Evolutionary conservation across 2,329 filamentous ascomycete species (phyloP), one percentile per base, ranked within the genome.

Genomic region (Ophiostoma populinum): DNA sequence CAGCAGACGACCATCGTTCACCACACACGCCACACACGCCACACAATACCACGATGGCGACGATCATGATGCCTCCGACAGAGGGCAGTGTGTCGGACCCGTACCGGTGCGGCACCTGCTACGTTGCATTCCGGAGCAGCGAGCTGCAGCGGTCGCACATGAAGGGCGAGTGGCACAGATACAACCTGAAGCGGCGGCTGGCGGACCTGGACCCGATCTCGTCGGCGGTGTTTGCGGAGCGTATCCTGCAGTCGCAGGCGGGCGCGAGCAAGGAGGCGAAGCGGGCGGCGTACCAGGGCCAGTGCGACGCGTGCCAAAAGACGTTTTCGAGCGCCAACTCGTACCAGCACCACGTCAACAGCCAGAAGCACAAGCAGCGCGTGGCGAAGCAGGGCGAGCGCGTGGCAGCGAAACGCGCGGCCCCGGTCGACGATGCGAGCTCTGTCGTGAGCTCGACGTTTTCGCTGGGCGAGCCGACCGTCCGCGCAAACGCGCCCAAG

Each of bases 121-220:
- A 93, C 55, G 86, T 98, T 47, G 90, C 87, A 35, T 98, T 95
- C 59, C 78, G 87, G 45, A 85, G 82, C 52, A 85, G 81, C 54
- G 87, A 95, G 52, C 67, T 92, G 38, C 90, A 98, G 60, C 77
- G 90, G 54, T 76, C 73, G 24, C 90, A 98, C 54, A 98, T 98
- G 90, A 85, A 90, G 56, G 90, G 79, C 48, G 90, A 98, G 61
- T 98, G 90, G 90, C 87, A 98, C 80, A 77, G 90, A 45, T 94
- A 94, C 59, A 98, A 98, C 55, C 70, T 95, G 49, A 94, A 95
- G 62, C 81, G 90, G 47, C 77, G 86, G 49, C 80, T 95, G 38
- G 85, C 87, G 27, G 82, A 81, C 6, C 65, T 95, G 6, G 85
- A 87, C 20, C 86, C 90, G 4, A 82, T 95, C 32, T 76, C 85